phyloP scores from a whole-genome alignment of 192 early-diverging fungal species.

The Coemansia sp. region DNA sequence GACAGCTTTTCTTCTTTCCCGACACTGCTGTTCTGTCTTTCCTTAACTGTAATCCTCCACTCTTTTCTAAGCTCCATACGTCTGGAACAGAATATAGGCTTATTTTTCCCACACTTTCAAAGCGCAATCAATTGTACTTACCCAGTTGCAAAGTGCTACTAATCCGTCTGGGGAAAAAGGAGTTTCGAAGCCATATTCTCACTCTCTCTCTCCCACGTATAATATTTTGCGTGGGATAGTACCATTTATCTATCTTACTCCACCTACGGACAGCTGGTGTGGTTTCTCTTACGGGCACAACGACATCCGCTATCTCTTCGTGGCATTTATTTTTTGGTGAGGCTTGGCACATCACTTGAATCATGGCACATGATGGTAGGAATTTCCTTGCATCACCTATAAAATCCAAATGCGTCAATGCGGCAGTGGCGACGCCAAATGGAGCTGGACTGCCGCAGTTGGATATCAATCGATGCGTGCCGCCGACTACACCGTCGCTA shows the following conservation, averaged over 20 bases:
- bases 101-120: slow-evolving; percentile 7
- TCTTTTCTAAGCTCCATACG: background rate
- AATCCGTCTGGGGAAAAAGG: background rate
- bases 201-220: background rate
- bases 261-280: too few relatives aligned
- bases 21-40: background rate
- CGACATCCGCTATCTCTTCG: background rate
- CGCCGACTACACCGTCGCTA: slow-evolving; percentile 23
- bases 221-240: background rate
- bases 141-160: background rate
- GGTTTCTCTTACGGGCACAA: background rate
- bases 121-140: background rate
- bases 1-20: background rate
- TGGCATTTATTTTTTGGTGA: slow-evolving; percentile 4
- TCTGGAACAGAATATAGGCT: background rate
- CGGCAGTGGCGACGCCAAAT: slow-evolving; percentile 3
- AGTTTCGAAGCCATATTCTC: background rate
- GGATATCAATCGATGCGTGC: slow-evolving; percentile 42
- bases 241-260: background rate
- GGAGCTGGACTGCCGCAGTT: slow-evolving; percentile 31
- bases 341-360: background rate
- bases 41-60: background rate
- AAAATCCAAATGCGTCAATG: slow-evolving; percentile 15
- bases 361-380: slow-evolving; percentile 30
- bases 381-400: slow-evolving; percentile 29